Base-by-base conservation (phyloP, 331 rosid genomes). In the Rhamnella rubrinervis region DNA sequence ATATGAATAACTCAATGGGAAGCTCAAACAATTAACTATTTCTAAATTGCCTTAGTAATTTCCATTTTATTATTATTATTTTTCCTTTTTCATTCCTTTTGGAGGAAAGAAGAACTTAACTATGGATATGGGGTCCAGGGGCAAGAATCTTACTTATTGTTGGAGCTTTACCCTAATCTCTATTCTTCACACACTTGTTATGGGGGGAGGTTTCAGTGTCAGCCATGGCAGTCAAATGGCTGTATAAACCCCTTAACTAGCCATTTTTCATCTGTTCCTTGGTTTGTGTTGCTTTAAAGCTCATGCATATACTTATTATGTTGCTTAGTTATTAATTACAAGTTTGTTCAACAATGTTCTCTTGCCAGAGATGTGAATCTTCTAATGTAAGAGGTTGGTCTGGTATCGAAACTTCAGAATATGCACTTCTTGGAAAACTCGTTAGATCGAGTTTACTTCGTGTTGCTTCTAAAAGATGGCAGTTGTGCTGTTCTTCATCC, bases 281-380 rank as follows among this genome's bases (percentile, higher is more conserved):
- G 25, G 53, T 25, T 26, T 51, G 62, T 13, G 67, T n/a, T 66
- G 61, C 31, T 25, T 28, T 5, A 31, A 31, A 31, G 35, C 35
- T 31, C 35, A 31, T 31, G 35, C 35, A 31, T 31, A 31, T 31
- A 31, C 35, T 31, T 23, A 23, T 13, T 63, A 46, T 39, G 52
- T 57, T 46, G 50, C 17, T 4, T 66, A 6, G 13, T 62, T 55
- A 63, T 41, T 71, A 39, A 77, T 66, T 51, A 67, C 66, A 66
- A 61, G 70, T 67, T 49, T 50, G 38, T 60, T 41, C 41, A 26
- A 63, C 72, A 39, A 69, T 80, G 73, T 75, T 53, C 69, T 66
- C 57, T 80, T 69, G 69, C 51, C 86, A 91, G 99, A 87, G 83
- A 73, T 89, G 87, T 70, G 83, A 80, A 51, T 75, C 96, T 73